phyloP scores from a whole-genome alignment of 495 filamentous ascomycete genomes.

The Paragyromitra xinjiangensis region DNA sequence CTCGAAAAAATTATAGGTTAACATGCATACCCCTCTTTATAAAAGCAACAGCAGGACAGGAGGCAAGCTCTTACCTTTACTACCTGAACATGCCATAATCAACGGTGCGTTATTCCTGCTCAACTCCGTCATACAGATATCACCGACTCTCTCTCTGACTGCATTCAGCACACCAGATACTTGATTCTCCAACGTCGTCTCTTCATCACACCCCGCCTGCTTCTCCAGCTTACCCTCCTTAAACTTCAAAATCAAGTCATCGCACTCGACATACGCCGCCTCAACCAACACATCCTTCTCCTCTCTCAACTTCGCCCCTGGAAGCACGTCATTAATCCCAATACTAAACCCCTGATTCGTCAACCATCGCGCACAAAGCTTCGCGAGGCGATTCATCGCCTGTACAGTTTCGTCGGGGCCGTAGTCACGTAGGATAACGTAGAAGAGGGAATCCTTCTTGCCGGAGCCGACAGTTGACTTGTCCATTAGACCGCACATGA shows the following conservation, averaged over 20 bases:
- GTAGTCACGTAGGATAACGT: slow-evolving; percentile 92
- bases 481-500: slow-evolving; percentile 99
- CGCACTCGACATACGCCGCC: slow-evolving; percentile 80
- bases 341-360: slow-evolving; percentile 95
- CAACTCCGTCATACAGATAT: slow-evolving; percentile 87
- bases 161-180: slow-evolving; percentile 90
- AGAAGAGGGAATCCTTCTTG: slow-evolving; percentile 98
- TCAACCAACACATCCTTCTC: slow-evolving; percentile 79
- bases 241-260: slow-evolving; percentile 83
- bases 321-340: slow-evolving; percentile 92
- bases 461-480: slow-evolving; percentile 93
- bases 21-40: background rate
- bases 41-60: background rate
- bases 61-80: slow-evolving; percentile 66
- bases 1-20: background rate
- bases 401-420: slow-evolving; percentile 86
- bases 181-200: slow-evolving; percentile 88
- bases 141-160: slow-evolving; percentile 88
- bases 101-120: slow-evolving; percentile 92
- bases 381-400: slow-evolving; percentile 94
- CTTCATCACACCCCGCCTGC: slow-evolving; percentile 85
- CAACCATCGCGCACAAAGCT: slow-evolving; percentile 86
- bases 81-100: slow-evolving; percentile 96
- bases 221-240: slow-evolving; percentile 80
- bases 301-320: slow-evolving; percentile 70